Percentiles rank a stretch among this genome's conserved stretches.
Evolutionary conservation across 108 stramenopile genomes (phyloP).

Genomic region (Asterionellopsis glacialis): DNA sequence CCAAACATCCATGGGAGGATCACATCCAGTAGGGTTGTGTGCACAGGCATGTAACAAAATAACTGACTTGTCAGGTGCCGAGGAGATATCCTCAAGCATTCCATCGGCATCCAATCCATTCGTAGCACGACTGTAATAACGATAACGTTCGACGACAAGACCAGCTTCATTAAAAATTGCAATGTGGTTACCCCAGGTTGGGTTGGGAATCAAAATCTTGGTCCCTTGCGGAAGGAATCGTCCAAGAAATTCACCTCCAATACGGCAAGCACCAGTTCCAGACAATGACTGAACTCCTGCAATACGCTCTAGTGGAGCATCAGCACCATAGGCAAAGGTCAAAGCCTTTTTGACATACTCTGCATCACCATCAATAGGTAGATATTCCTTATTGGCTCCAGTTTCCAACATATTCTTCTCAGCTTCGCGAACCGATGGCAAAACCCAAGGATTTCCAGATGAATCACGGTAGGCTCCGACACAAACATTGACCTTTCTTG

Average conservation of each 20-base stretch:
- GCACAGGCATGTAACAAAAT: constrained; percentile 98
- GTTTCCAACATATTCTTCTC: constrained; percentile 71
- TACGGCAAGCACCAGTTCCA: constrained; percentile 96
- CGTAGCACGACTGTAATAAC: constrained; percentile 86
- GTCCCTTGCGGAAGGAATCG: constrained; percentile 51
- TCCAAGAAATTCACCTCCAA: constrained; percentile 86
- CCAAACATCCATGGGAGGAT: constrained; percentile 94
- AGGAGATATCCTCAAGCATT: constrained; percentile 76
- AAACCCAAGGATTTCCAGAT: constrained; percentile 89
- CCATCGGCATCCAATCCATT: constrained; percentile 87
- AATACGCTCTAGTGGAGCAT: constrained; percentile 61
- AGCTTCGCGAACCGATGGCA: constrained; percentile 87
- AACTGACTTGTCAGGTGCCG: constrained; percentile 79
- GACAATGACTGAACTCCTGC: constrained; percentile 92
- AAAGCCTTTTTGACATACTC: constrained; percentile 80
- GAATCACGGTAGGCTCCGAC: constrained; percentile 95
- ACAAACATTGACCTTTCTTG: constrained; percentile 88
- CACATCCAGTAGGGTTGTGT: constrained; percentile 98
- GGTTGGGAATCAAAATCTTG: constrained; percentile 88
- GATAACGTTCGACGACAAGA: constrained; percentile 79
- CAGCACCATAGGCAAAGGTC: constrained; percentile 89
- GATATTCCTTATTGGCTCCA: constrained; percentile 90
- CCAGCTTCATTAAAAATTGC: constrained; percentile 87
- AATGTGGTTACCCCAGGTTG: constrained; percentile 98
- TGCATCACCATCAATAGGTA: constrained; percentile 88